phyloP scores from a whole-genome alignment of 1,284 basidiomycete species.

The Mycena sp. region DNA sequence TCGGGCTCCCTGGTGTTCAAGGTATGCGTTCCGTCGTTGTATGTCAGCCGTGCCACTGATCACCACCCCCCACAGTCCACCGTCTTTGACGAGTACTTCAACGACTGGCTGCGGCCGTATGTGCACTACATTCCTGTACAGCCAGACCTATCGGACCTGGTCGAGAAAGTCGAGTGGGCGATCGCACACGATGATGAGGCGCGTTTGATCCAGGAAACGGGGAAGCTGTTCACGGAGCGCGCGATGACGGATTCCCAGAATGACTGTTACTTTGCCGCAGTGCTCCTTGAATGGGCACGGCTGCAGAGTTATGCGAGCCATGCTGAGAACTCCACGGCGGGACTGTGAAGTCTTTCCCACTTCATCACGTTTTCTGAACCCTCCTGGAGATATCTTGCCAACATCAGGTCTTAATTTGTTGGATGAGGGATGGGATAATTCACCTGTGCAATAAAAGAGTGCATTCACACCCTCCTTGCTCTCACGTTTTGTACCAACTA shows the following conservation, averaged over 20 bases:
- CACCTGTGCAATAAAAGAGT: no score
- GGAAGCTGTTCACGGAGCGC: constrained; percentile 23
- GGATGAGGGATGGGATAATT: no score
- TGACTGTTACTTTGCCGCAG: constrained; percentile 22
- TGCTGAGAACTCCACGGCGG: neutral
- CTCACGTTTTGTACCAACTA: no score
- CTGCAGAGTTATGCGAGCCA: constrained; percentile 14
- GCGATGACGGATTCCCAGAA: constrained; percentile 27
- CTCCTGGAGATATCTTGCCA: no score
- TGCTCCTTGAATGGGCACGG: constrained; percentile 27
- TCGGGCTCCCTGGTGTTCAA: constrained; percentile 31
- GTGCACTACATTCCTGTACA: constrained; percentile 29
- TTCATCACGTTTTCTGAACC: no score
- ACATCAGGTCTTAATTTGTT: no score
- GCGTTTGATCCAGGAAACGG: constrained; percentile 25
- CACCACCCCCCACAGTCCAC: constrained; percentile 12
- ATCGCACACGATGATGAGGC: constrained; percentile 24
- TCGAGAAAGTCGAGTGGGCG: constrained; percentile 26
- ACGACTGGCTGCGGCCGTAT: constrained; percentile 26
- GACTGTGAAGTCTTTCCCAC: neutral
- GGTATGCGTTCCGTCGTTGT: constrained; percentile 9
- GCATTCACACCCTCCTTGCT: no score
- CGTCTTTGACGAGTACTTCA: constrained; percentile 29
- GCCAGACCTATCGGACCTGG: constrained; percentile 23
- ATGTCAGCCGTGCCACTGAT: neutral